phyloP scores from a whole-genome alignment of 1,139 yeast genomes.

The Blastobotrys petasosporus region DNA sequence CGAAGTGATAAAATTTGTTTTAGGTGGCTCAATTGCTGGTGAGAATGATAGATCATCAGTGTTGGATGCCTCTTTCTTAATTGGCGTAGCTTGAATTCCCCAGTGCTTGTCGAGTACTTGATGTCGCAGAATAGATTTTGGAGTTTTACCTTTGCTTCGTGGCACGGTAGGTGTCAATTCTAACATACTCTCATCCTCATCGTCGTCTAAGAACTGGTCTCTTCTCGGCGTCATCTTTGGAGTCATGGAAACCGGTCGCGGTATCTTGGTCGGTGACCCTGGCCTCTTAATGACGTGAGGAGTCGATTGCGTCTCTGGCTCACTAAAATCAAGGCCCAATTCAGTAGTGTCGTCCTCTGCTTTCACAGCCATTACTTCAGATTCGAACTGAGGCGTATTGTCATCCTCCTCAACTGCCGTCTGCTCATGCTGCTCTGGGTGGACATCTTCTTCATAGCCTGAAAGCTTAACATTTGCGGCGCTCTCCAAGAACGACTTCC shows the following conservation, averaged over 20 bases:
- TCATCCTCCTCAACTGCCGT: neutral
- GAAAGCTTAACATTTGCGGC: constrained; percentile 64
- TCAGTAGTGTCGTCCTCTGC: neutral
- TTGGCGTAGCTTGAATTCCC: constrained; percentile 35
- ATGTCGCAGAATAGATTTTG: constrained; percentile 25
- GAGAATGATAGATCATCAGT: constrained; percentile 14
- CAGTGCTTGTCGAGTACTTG: constrained; percentile 34
- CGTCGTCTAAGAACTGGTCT: constrained; percentile 3
- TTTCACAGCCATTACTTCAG: constrained; percentile 4
- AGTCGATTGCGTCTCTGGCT: constrained; percentile 13
- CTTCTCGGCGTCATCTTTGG: constrained; percentile 13
- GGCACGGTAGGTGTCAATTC: neutral
- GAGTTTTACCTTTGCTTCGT: neutral
- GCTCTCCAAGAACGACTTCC: constrained; percentile 72
- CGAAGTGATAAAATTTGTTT: constrained; percentile 11
- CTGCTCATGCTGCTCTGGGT: constrained; percentile 10
- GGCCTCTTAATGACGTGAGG: constrained; percentile 8
- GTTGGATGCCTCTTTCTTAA: constrained; percentile 9
- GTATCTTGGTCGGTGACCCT: constrained; percentile 14
- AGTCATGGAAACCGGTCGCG: constrained; percentile 9
- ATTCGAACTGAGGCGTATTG: neutral
- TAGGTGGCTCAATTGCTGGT: constrained; percentile 20
- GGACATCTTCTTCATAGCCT: constrained; percentile 47
- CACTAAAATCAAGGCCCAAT: neutral
- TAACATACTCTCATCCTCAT: neutral